phyloP scores from a whole-genome alignment of 192 early-diverging fungal genomes.

The Coemansia sp. region DNA sequence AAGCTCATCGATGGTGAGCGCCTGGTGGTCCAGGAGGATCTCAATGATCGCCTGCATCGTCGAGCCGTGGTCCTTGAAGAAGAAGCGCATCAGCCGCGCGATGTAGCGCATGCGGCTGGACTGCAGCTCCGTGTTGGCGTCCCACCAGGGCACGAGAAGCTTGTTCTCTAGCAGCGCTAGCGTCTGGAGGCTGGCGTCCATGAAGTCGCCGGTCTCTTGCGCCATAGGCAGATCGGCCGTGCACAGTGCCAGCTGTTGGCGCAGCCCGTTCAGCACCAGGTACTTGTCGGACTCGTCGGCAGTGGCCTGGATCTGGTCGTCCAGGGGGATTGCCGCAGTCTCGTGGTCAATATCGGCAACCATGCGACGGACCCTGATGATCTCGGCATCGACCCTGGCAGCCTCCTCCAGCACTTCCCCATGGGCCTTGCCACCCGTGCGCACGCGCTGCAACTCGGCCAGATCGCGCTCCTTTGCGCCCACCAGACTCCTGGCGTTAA shows the following conservation, averaged over 20 bases:
- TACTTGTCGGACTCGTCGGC: slow-evolving; percentile 31
- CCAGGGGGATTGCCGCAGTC: slow-evolving; percentile 23
- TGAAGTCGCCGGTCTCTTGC: slow-evolving; percentile 6
- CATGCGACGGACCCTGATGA: slow-evolving; percentile 37
- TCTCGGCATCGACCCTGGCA: slow-evolving; percentile 39
- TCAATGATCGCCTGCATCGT: slow-evolving; percentile 51
- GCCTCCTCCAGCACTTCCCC: slow-evolving; percentile 38
- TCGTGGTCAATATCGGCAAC: slow-evolving; percentile 45
- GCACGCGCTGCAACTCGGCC: slow-evolving; percentile 36
- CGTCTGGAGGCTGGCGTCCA: slow-evolving; percentile 17
- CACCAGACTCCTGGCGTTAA: slow-evolving; percentile 42
- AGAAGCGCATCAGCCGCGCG: slow-evolving; percentile 36
- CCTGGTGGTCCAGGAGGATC: slow-evolving; percentile 36
- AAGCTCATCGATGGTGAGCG: slow-evolving; percentile 46
- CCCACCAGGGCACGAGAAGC: slow-evolving; percentile 54
- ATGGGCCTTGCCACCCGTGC: slow-evolving; percentile 17
- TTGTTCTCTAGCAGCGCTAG: slow-evolving; percentile 46
- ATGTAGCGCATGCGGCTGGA: slow-evolving; percentile 31
- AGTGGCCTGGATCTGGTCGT: slow-evolving; percentile 39
- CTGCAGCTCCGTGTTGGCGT: slow-evolving; percentile 28
- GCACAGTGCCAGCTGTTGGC: slow-evolving; percentile 26
- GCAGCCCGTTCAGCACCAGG: slow-evolving; percentile 36
- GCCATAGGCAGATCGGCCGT: slow-evolving; percentile 10
- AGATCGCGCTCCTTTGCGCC: slow-evolving; percentile 50
- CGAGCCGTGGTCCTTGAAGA: slow-evolving; percentile 52